Evolutionary conservation across 1,139 yeast species (phyloP).

Genomic region (Debaryomyces robertsiae): DNA sequence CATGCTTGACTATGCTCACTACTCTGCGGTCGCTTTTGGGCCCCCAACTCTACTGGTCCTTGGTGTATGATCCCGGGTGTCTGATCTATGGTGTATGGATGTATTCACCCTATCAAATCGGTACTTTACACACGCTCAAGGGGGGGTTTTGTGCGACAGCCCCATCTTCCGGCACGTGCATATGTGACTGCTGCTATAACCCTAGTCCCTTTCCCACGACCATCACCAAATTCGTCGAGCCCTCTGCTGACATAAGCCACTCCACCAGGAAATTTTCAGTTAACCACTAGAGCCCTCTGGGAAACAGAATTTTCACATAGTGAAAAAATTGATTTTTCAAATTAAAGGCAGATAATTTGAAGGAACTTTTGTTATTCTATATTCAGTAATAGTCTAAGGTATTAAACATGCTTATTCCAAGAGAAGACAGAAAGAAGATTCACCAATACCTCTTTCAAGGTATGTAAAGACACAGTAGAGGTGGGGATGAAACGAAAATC

Average conservation of each 20-base stretch:
- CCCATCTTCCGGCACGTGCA: too few species aligned
- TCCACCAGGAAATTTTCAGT: conserved; percentile 5
- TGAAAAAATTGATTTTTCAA: conserved; percentile 9
- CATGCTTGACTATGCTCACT: too few species aligned
- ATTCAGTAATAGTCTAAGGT: conserved; percentile 12
- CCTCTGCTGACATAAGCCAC: conserved; percentile 2
- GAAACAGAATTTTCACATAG: conserved; percentile 9
- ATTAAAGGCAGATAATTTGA: conserved; percentile 7
- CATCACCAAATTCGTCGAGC: not conserved
- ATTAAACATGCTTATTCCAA: conserved; percentile 94
- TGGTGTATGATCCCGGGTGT: too few species aligned
- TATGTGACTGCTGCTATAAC: too few species aligned
- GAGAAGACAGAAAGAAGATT: conserved; percentile 99
- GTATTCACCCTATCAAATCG: too few species aligned
- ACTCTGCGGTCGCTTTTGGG: too few species aligned
- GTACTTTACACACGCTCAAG: too few species aligned
- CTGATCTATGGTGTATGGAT: too few species aligned
- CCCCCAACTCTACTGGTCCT: too few species aligned
- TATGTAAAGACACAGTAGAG: conserved; percentile 46
- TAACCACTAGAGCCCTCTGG: conserved; percentile 1
- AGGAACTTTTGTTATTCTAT: conserved; percentile 12
- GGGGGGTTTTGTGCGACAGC: too few species aligned
- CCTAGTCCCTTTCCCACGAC: too few species aligned
- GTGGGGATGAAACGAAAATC: too few species aligned
- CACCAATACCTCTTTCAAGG: conserved; percentile 99